phyloP scores from a whole-genome alignment of 345 rosid species.

The Carallia pectinifolia region DNA sequence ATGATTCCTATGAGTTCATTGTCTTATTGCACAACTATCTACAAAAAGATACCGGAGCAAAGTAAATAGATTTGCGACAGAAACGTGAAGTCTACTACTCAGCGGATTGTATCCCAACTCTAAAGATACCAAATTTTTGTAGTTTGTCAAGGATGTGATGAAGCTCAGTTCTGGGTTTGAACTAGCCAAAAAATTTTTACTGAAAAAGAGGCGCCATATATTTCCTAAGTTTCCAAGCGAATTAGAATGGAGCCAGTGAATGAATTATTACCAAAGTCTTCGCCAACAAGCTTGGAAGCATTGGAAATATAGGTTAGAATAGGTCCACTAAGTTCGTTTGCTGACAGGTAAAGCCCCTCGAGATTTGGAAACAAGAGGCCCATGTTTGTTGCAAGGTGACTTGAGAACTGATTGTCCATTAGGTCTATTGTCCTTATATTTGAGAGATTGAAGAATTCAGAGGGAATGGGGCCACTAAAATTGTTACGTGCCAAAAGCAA shows the following conservation, averaged over 20 bases:
- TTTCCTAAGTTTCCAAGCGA: not conserved
- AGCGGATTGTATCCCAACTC: no score
- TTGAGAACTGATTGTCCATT: not conserved
- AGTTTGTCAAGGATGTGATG: no score
- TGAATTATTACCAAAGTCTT: not conserved
- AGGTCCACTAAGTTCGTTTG: slow-evolving; percentile 6
- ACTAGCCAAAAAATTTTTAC: no score
- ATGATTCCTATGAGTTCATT: not conserved
- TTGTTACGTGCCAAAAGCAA: not conserved
- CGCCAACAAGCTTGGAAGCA: slow-evolving; percentile 3
- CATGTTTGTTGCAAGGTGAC: slow-evolving; percentile 1
- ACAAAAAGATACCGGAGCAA: no score
- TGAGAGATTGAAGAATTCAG: slow-evolving; percentile 4
- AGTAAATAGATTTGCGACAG: no score
- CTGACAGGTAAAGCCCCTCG: not conserved
- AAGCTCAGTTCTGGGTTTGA: no score
- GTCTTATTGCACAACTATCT: no score
- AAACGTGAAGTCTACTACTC: no score
- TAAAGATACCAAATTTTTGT: no score
- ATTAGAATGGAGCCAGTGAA: slow-evolving; percentile 11
- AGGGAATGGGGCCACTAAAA: slow-evolving; percentile 16
- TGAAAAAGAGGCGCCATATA: no score
- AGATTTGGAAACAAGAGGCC: slow-evolving; percentile 11
- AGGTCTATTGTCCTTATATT: not conserved
- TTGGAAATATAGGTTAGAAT: slow-evolving; percentile 9